Evolutionary conservation across 495 filamentous ascomycete genomes (phyloP).

Genomic region (Geopyxis carbonaria): DNA sequence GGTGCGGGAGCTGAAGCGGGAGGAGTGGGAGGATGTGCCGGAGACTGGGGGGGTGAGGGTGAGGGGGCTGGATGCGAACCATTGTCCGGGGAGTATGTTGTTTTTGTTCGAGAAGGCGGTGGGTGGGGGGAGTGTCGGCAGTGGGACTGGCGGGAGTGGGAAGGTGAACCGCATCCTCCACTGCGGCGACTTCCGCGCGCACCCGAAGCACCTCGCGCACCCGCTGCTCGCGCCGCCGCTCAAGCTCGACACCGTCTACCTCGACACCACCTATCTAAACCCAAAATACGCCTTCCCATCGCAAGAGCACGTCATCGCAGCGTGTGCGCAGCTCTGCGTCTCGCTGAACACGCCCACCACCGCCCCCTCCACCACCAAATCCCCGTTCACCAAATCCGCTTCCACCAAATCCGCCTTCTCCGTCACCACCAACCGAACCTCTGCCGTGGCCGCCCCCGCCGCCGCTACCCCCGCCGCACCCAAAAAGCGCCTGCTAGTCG

Average conservation of each 20-base stretch:
- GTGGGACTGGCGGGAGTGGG: no score
- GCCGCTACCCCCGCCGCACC: slow-evolving; percentile 1
- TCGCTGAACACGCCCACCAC: slow-evolving; percentile 35
- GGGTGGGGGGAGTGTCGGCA: slow-evolving; percentile 40
- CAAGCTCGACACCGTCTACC: slow-evolving; percentile 81
- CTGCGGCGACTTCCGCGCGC: slow-evolving; percentile 91
- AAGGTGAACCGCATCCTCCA: slow-evolving; percentile 62
- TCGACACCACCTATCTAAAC: slow-evolving; percentile 93
- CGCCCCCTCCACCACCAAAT: slow-evolving; percentile 7
- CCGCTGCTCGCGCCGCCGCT: slow-evolving; percentile 49
- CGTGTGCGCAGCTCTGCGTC: slow-evolving; percentile 82
- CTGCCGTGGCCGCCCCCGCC: slow-evolving; percentile 14
- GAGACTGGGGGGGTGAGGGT: slow-evolving; percentile 64
- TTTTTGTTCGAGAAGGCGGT: slow-evolving; percentile 77
- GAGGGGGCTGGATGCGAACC: slow-evolving; percentile 92
- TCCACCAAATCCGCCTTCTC: background rate
- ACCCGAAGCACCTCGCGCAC: slow-evolving; percentile 69
- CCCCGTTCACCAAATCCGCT: slow-evolving; percentile 9
- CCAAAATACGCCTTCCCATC: slow-evolving; percentile 89
- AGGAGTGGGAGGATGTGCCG: slow-evolving; percentile 61
- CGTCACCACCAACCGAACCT: slow-evolving; percentile 9
- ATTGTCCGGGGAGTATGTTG: slow-evolving; percentile 86
- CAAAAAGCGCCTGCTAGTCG: slow-evolving; percentile 59
- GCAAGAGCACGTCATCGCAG: slow-evolving; percentile 66
- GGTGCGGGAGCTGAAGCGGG: slow-evolving; percentile 73